A percentile compares a stretch with the other conserved stretches of the same genome.
Evolutionary conservation across 2,329 filamentous ascomycete genomes (phyloP).

Genomic region (Beauveria scarabaeidicola): DNA sequence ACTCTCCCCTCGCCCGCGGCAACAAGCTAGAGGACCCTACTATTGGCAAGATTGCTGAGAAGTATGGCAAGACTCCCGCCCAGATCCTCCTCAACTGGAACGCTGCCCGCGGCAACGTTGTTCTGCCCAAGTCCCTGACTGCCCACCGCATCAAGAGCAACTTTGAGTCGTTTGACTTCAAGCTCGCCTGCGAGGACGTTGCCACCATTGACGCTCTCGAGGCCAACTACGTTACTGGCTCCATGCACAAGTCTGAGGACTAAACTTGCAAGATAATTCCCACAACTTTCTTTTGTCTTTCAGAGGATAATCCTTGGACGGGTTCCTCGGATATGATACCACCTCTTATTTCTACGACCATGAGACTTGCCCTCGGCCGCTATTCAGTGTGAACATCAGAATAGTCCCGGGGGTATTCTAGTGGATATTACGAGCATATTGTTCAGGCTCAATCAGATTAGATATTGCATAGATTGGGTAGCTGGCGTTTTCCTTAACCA

Average conservation of each 20-base stretch:
- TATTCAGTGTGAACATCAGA: background rate
- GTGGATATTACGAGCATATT: constrained; percentile 7
- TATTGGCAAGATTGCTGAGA: constrained; percentile 53
- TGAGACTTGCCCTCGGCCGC: background rate
- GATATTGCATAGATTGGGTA: constrained; percentile 10
- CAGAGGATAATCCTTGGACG: constrained; percentile 10
- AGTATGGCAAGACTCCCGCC: constrained; percentile 62
- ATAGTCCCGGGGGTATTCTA: background rate
- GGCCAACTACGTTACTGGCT: constrained; percentile 62
- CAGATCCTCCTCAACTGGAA: constrained; percentile 76
- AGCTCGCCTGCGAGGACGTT: constrained; percentile 54
- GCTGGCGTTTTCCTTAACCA: constrained; percentile 8
- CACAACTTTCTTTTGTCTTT: background rate
- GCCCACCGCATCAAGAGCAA: constrained; percentile 59
- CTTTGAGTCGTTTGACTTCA: constrained; percentile 51
- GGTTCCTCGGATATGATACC: constrained; percentile 9
- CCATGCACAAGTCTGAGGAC: constrained; percentile 32
- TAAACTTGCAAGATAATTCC: constrained; percentile 16
- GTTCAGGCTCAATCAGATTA: constrained; percentile 10
- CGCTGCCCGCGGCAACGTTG: constrained; percentile 64
- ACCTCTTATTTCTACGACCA: constrained; percentile 9
- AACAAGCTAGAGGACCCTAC: constrained; percentile 58
- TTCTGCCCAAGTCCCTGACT: constrained; percentile 65
- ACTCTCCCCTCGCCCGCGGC: constrained; percentile 63
- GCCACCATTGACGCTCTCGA: constrained; percentile 55